Conservation (phyloP, 192 early-diverging fungal genomes). For the Paraglomus brasilianum region DNA sequence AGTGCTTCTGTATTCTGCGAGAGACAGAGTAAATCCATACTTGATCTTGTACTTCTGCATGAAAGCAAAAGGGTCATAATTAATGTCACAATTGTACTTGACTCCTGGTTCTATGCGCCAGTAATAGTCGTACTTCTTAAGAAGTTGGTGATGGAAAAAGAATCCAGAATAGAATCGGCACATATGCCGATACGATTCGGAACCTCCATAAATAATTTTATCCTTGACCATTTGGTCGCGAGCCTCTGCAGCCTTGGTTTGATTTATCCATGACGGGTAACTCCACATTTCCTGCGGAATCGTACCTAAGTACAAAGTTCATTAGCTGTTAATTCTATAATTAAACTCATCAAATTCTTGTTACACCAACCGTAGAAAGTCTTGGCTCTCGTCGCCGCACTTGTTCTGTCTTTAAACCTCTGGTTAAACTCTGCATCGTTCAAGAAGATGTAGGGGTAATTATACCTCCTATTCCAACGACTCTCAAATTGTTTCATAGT, state of each 20-base stretch:
- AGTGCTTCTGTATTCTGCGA: constrained; percentile 63
- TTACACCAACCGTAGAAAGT: constrained; percentile 9
- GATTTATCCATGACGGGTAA: constrained; percentile 70
- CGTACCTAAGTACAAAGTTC: constrained; percentile 44
- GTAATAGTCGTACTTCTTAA: constrained; percentile 72
- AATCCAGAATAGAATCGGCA: constrained; percentile 81
- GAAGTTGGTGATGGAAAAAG: constrained; percentile 71
- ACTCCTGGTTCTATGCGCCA: constrained; percentile 86
- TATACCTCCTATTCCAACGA: constrained; percentile 69
- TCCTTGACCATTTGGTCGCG: constrained; percentile 59
- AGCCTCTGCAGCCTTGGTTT: constrained; percentile 56
- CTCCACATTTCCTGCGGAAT: constrained; percentile 73
- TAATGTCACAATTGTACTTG: constrained; percentile 75
- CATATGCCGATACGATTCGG: constrained; percentile 85
- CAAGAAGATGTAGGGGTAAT: constrained; percentile 84
- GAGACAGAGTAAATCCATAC: constrained; percentile 74
- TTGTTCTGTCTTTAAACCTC: constrained; percentile 61
- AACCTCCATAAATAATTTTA: constrained; percentile 69
- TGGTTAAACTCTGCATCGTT: constrained; percentile 76
- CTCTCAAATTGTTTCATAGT: constrained; percentile 70
- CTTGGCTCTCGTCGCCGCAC: constrained; percentile 33
- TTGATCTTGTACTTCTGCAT: constrained; percentile 72
- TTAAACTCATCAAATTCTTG: no score
- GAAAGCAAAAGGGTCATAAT: constrained; percentile 75
- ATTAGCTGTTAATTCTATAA: background rate